Conservation (phyloP, 1,284 basidiomycete species). For the Leccinum pseudoinsigne region DNA sequence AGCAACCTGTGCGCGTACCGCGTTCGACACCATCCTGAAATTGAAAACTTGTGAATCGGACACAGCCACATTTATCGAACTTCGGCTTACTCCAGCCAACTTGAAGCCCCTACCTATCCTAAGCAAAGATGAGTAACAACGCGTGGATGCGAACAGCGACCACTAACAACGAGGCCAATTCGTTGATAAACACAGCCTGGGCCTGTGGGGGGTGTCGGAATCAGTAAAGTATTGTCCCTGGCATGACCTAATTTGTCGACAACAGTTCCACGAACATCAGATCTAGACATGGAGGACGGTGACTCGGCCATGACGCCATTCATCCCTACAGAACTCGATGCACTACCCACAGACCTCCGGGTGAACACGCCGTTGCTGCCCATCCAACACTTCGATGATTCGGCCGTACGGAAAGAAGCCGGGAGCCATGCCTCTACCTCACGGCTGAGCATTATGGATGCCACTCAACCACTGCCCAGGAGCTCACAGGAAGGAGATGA, state of each 20-base stretch:
- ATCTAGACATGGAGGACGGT: slow-evolving; percentile 17
- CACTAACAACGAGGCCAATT: not conserved
- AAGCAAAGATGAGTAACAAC: not conserved
- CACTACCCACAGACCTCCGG: not conserved
- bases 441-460: slow-evolving; percentile 1
- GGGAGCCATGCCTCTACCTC: slow-evolving; percentile 9
- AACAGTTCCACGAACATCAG: not conserved
- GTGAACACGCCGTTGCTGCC: not conserved
- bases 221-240: not conserved
- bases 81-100: not conserved
- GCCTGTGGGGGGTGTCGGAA: not conserved
- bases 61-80: slow-evolving; percentile 26
- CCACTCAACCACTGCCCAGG: not conserved
- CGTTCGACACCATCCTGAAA: slow-evolving; percentile 49
- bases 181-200: not conserved
- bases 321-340: slow-evolving; percentile 26
- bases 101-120: not conserved
- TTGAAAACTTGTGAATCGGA: not conserved
- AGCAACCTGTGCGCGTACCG: slow-evolving; percentile 59
- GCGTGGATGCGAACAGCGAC: not conserved
- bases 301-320: slow-evolving; percentile 19
- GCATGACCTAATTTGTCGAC: slow-evolving; percentile 11
- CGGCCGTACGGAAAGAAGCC: slow-evolving; percentile 11
- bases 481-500: slow-evolving; percentile 14
- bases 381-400: slow-evolving; percentile 5